Evolutionary conservation across 2,329 filamentous ascomycete species (phyloP), one percentile per base, ranked within the genome.

Genomic region (Chaetomiaceae sp.): DNA sequence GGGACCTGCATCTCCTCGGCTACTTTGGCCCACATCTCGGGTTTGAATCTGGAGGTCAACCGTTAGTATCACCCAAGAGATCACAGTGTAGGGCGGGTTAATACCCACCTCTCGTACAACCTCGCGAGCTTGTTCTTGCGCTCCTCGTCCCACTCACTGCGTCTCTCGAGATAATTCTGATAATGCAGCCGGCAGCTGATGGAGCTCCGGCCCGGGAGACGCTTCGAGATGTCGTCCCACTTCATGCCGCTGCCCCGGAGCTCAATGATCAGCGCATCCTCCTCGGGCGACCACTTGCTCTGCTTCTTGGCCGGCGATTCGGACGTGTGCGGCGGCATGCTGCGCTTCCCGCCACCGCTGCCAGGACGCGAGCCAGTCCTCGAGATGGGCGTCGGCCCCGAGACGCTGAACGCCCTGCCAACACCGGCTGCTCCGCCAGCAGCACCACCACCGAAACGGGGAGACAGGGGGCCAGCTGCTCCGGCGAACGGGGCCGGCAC

Each of bases 181-280:
- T 96, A 97, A 67, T 96, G 91, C 47, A 97, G 78, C 39, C 92
- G 85, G 71, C 92, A 97, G 64, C 91, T 95, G 65, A 96, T 96
- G 53, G 91, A 87, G 71, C 91, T 96, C 63, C 94, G 83, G 58
- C 92, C 92, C 3, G 91, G 91, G 46, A 97, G 75, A 51, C 87
- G 83, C 74, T 92, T 95, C 58, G 90, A 95, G 64, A 97, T 96
- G 70, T 97, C 92, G 68, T 97, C 92, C 94, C 92, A 97, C 69
- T 97, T 97, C 90, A 96, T 96, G 8, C 89, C 89, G 63, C 85
- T 85, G 34, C 90, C 89, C 54, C 92, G 84, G 58, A 97, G 81
- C 69, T 95, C 89, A 64, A 96, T 96, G 63, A 96, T 96, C 45
- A 94, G 75, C n/a, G 88, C 83, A 70, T 97, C 91, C 70, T 97